These are phyloP conservation scores for Grifola frondosa DNA, from an alignment of 1,284 basidiomycete genomes.

Conservation along the genomic window DNA sequence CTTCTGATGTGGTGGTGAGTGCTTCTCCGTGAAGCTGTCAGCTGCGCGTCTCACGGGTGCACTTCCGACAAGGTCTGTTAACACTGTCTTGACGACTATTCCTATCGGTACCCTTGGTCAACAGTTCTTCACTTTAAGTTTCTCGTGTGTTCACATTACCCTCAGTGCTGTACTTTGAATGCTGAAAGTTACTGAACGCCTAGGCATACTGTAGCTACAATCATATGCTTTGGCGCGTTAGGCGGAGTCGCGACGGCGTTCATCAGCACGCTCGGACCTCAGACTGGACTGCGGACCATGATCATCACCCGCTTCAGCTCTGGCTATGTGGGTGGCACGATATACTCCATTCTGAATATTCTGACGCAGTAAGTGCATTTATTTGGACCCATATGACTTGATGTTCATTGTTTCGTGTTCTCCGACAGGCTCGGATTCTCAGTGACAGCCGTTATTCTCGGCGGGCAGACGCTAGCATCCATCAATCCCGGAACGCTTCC, in stretches of 20 bases:
- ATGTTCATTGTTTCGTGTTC: background rate
- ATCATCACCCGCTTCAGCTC: slow-evolving; percentile 53
- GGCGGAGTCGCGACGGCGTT: slow-evolving; percentile 45
- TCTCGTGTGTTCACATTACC: slow-evolving; percentile 33
- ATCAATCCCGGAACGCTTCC: slow-evolving; percentile 42
- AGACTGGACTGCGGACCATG: slow-evolving; percentile 64
- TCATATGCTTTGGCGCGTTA: slow-evolving; percentile 44
- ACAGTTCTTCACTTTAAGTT: slow-evolving; percentile 50
- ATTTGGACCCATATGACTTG: no score
- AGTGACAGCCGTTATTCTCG: slow-evolving; percentile 45
- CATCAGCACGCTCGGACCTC: slow-evolving; percentile 60
- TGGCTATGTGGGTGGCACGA: slow-evolving; percentile 53
- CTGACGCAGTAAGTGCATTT: slow-evolving; percentile 44
- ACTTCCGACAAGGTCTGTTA: slow-evolving; percentile 40
- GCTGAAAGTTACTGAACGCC: slow-evolving; percentile 3
- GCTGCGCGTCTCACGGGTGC: background rate
- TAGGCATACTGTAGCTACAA: slow-evolving; percentile 44
- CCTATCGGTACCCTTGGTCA: slow-evolving; percentile 59
- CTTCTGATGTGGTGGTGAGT: slow-evolving; percentile 51
- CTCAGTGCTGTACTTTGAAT: background rate
- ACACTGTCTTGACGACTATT: slow-evolving; percentile 51
- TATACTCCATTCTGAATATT: slow-evolving; percentile 61
- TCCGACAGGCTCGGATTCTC: slow-evolving; percentile 46
- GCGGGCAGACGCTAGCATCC: slow-evolving; percentile 47
- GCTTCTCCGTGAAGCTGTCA: background rate